These are phyloP conservation scores for Ascochyta pisi DNA, from an alignment of 2,329 filamentous ascomycete species.

Conservation along the genomic window DNA sequence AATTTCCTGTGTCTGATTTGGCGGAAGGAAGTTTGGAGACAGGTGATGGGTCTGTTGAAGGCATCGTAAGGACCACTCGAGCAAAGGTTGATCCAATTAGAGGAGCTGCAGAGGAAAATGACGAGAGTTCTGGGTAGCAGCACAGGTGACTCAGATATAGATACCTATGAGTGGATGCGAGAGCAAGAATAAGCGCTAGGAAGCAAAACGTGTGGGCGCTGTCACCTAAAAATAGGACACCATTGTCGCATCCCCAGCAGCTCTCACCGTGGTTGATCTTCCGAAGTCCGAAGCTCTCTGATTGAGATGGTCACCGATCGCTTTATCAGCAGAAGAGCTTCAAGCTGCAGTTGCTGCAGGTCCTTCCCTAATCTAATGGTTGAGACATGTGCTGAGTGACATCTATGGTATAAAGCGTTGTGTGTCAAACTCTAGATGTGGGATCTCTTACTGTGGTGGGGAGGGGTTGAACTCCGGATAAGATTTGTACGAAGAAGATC, in stretches of 20 bases:
- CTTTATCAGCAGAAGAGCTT: neutral
- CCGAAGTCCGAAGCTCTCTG: slow-evolving; percentile 9
- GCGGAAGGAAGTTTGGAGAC: slow-evolving; percentile 33
- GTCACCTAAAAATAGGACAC: slow-evolving; percentile 16
- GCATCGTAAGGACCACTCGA: neutral
- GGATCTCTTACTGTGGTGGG: neutral
- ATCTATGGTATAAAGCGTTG: too few species aligned
- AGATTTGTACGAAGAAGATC: neutral
- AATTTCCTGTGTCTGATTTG: slow-evolving; percentile 33
- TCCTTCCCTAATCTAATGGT: too few species aligned
- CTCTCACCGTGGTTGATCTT: neutral
- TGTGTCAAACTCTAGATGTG: neutral
- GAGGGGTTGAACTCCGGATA: neutral
- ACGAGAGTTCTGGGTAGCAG: neutral
- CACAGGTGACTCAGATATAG: neutral
- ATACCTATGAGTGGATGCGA: neutral
- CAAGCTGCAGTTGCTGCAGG: neutral
- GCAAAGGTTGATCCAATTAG: neutral
- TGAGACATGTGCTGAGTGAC: too few species aligned
- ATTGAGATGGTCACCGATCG: neutral
- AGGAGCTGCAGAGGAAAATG: neutral
- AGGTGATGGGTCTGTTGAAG: slow-evolving; percentile 6
- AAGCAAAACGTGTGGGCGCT: slow-evolving; percentile 1
- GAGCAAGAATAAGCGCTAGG: neutral
- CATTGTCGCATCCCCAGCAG: slow-evolving; percentile 5